These are phyloP conservation scores for Debaryomycetaceae sp. DNA, from an alignment of 1,139 yeast species.

Conservation along the genomic window DNA sequence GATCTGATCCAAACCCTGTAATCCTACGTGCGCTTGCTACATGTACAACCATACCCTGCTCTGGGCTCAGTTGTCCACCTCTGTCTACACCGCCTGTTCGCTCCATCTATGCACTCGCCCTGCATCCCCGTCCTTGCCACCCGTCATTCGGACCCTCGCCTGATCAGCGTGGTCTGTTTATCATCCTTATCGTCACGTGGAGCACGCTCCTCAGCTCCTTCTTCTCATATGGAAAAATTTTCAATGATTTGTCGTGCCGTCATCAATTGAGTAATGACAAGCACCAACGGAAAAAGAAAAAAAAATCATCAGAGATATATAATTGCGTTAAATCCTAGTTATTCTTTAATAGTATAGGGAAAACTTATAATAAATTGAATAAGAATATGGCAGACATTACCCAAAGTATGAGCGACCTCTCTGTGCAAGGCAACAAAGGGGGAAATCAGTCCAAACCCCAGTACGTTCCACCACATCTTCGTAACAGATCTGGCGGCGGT, in stretches of 20 bases:
- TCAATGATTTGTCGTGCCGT: constrained; percentile 1
- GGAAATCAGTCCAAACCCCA: constrained; percentile 16
- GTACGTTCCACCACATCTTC: constrained; percentile 73
- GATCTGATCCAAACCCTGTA: too few species aligned
- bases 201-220: neutral
- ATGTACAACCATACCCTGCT: too few species aligned
- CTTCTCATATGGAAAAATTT: constrained; percentile 1
- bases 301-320: constrained; percentile 1
- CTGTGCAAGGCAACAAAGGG: constrained; percentile 20
- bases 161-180: too few species aligned
- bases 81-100: too few species aligned
- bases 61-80: too few species aligned
- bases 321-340: neutral
- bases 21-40: too few species aligned
- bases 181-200: neutral
- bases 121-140: too few species aligned
- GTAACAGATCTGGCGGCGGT: constrained; percentile 29
- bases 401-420: constrained; percentile 43
- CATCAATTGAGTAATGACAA: neutral
- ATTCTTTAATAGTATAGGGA: neutral
- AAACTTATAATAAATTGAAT: constrained; percentile 3
- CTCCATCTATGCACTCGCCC: too few species aligned
- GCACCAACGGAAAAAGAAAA: constrained; percentile 4
- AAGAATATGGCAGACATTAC: constrained; percentile 38
- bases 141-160: too few species aligned